phyloP scores from a whole-genome alignment of 352 stramenopile species.

The Phytopythium montanum region DNA sequence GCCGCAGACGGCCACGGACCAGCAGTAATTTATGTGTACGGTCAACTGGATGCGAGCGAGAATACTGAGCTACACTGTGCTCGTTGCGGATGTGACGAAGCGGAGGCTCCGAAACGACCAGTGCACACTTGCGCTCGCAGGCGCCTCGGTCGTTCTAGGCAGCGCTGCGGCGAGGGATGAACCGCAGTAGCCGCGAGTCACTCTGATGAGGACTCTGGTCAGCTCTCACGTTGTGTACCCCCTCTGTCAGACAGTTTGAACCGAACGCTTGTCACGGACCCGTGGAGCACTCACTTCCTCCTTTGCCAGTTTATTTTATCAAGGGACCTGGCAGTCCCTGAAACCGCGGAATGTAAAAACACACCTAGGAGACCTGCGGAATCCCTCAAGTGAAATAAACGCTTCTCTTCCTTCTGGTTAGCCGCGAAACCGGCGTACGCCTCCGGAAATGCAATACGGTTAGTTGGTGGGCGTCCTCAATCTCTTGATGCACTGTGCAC shows the following conservation, averaged over 20 bases:
- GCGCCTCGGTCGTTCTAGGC: too few relatives aligned
- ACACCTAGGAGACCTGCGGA: not conserved
- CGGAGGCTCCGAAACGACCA: too few relatives aligned
- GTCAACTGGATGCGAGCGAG: too few relatives aligned
- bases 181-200: too few relatives aligned
- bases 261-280: not conserved
- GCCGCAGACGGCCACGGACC: too few relatives aligned
- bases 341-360: not conserved
- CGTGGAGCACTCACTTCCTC: not conserved
- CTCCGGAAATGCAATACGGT: not conserved
- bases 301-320: not conserved
- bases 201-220: not conserved
- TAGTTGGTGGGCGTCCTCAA: not conserved
- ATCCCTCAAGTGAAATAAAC: not conserved
- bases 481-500: not conserved
- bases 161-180: too few relatives aligned
- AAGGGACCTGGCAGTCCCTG: not conserved
- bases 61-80: too few relatives aligned
- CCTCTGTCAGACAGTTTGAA: not conserved
- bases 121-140: too few relatives aligned
- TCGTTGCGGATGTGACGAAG: too few relatives aligned
- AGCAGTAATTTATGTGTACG: too few relatives aligned
- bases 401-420: not conserved
- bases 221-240: not conserved
- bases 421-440: not conserved